A percentile compares a stretch with the other conserved stretches of the same genome.
Evolutionary conservation across 2,329 filamentous ascomycete species (phyloP).

Genomic region (Colletotrichum sp.): DNA sequence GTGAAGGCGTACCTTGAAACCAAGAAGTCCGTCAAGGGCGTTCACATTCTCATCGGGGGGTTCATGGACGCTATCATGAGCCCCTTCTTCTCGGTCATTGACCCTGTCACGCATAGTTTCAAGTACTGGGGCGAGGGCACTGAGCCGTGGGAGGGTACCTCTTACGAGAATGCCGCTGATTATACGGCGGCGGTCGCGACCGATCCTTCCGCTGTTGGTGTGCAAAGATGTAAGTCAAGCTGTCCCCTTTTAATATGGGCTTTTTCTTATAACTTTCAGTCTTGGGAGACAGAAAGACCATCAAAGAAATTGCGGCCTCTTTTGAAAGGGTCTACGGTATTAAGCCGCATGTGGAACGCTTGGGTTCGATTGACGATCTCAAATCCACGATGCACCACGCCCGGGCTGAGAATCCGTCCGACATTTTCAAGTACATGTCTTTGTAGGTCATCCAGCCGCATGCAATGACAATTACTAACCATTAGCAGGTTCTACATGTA

Average conservation of each 20-base stretch:
- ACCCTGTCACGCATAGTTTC: conserved; percentile 28
- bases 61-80: conserved; percentile 39
- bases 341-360: not conserved
- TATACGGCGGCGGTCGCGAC: conserved; percentile 29
- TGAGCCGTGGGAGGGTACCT: conserved; percentile 41
- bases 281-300: not conserved
- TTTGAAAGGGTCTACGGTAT: not conserved
- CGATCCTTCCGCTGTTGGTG: not conserved
- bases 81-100: conserved; percentile 25
- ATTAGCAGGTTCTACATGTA: not conserved
- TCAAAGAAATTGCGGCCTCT: not conserved
- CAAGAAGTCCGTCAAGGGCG: conserved; percentile 38
- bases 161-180: conserved; percentile 39
- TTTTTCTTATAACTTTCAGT: not conserved
- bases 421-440: not conserved
- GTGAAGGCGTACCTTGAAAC: conserved; percentile 41
- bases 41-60: conserved; percentile 43
- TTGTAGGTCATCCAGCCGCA: not conserved
- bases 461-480: not conserved
- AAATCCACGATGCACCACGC: not conserved
- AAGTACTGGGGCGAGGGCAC: conserved; percentile 39
- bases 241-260: not conserved
- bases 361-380: not conserved
- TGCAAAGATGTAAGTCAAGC: not conserved
- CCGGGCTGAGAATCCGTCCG: not conserved